Base-by-base conservation (phyloP, 768 basidiomycete genomes). In the Trametes meyenii region DNA sequence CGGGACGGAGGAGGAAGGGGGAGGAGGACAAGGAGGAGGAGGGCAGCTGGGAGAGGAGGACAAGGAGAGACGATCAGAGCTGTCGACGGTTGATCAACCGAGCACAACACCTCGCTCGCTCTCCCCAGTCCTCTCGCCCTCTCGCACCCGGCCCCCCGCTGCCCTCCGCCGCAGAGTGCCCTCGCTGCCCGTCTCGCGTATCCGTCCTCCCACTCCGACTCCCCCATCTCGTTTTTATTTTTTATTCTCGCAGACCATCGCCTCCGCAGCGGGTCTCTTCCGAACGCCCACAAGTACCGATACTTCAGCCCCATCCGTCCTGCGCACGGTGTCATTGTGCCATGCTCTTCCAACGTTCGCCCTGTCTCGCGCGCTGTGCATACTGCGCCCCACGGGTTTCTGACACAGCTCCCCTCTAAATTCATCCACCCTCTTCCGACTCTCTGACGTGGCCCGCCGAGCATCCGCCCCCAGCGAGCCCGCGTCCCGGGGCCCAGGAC, bases 1-100 rank as follows among this genome's bases (percentile, higher is more conserved):
- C 33, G 29, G 42, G 51, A 26, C 54, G 21, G 55, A 21, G 60
- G 52, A 56, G 61, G 36, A 33, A 59, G 19, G 61, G 51, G 56
- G 45, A 42, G 52, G 50, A 52, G 50, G 43, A 36, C 50, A 58
- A 49, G 53, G 36, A 29, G 43, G 49, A 60, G 46, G 43, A 26
- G 42, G 11, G 21, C 17, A 16, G 14, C 16, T 26, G 24, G 56
- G 21, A 38, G 44, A 63, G 61, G 40, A 49, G 35, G 46, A 55
- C 38, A 46, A 52, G 36, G 36, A 24, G 50, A 21, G 51, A 35
- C 51, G 51, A 52, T 52, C 51, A 52, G 36, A 39, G 36, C 23
- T 13, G 51, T 38, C 51, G 19, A 23, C 11, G 7, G 36, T 33
- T 39, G 38, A 52, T 52, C 48, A 50, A 50, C 45, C 45, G 45